These are phyloP conservation scores for Dactylellina leptospora DNA, from an alignment of 2,329 filamentous ascomycete genomes.

Conservation along the genomic window DNA sequence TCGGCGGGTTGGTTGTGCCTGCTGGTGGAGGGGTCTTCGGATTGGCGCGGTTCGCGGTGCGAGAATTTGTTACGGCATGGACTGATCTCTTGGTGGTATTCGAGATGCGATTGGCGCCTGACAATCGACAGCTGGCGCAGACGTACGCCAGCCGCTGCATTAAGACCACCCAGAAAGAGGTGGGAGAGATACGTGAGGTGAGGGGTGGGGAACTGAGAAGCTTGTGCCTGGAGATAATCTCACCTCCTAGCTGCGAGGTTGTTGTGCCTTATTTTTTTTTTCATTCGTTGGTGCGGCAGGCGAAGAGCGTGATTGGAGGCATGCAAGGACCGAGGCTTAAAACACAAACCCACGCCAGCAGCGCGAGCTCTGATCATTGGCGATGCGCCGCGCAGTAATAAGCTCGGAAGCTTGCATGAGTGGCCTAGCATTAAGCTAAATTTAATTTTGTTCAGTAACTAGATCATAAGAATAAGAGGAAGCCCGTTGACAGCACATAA, in stretches of 20 bases:
- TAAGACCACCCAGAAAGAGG: constrained; percentile 10
- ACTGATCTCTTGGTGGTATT: constrained; percentile 9
- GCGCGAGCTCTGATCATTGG: constrained; percentile 12
- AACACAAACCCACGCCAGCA: not conserved
- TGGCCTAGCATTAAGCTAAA: not conserved
- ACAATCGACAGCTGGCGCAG: constrained; percentile 41
- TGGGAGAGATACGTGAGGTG: not conserved
- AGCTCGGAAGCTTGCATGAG: constrained; percentile 34
- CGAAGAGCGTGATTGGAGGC: not conserved
- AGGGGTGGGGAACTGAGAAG: not conserved
- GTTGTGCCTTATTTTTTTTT: constrained; percentile 1
- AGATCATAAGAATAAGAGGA: not conserved
- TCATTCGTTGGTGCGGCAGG: not conserved
- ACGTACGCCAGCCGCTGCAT: constrained; percentile 45
- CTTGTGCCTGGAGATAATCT: too few relatives aligned
- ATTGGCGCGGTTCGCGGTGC: constrained; percentile 1
- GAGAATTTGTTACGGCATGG: constrained; percentile 13
- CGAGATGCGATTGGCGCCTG: constrained; percentile 20
- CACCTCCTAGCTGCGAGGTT: too few relatives aligned
- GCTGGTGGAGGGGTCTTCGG: not conserved
- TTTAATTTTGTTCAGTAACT: not conserved
- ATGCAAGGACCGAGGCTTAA: constrained; percentile 4
- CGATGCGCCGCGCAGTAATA: constrained; percentile 25
- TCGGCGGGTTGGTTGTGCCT: not conserved
- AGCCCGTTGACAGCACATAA: not conserved